phyloP scores from a whole-genome alignment of 139 green algal species.

The Astrephomene gubernaculifera region DNA sequence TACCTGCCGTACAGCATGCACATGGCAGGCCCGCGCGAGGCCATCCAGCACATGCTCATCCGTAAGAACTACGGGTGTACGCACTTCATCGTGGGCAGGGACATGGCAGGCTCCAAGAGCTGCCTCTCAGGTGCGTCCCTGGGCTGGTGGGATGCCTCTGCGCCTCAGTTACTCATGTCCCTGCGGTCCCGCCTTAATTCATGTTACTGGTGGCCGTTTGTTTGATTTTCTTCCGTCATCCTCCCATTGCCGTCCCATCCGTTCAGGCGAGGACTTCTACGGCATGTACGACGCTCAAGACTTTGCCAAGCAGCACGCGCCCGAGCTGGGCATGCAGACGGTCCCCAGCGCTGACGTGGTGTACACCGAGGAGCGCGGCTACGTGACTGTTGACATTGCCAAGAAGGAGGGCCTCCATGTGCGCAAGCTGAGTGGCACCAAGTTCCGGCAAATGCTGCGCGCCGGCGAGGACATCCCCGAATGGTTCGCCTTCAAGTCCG shows the following conservation, averaged over 20 bases:
- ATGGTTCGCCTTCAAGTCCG: slow-evolving; percentile 96
- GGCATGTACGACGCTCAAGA: slow-evolving; percentile 87
- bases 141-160: no score
- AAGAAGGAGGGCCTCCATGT: slow-evolving; percentile 78
- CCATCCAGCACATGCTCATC: slow-evolving; percentile 97
- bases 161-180: no score
- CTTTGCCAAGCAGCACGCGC: slow-evolving; percentile 70
- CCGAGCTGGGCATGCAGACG: slow-evolving; percentile 89
- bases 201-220: no score
- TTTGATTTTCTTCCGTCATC: no score
- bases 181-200: no score
- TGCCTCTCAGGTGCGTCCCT: slow-evolving; percentile 72
- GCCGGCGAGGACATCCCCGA: slow-evolving; percentile 93
- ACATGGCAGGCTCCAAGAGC: slow-evolving; percentile 95
- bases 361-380: slow-evolving; percentile 89
- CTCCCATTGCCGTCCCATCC: not conserved
- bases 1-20: slow-evolving; percentile 98
- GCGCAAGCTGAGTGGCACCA: slow-evolving; percentile 92
- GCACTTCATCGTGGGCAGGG: slow-evolving; percentile 96
- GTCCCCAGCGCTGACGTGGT: slow-evolving; percentile 85
- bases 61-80: slow-evolving; percentile 97
- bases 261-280: slow-evolving; percentile 89
- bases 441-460: slow-evolving; percentile 95
- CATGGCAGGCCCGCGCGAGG: slow-evolving; percentile 93
- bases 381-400: slow-evolving; percentile 86